Evolutionary conservation across 495 filamentous ascomycete genomes (phyloP).

Genomic region (Hypoxylon fuscum): DNA sequence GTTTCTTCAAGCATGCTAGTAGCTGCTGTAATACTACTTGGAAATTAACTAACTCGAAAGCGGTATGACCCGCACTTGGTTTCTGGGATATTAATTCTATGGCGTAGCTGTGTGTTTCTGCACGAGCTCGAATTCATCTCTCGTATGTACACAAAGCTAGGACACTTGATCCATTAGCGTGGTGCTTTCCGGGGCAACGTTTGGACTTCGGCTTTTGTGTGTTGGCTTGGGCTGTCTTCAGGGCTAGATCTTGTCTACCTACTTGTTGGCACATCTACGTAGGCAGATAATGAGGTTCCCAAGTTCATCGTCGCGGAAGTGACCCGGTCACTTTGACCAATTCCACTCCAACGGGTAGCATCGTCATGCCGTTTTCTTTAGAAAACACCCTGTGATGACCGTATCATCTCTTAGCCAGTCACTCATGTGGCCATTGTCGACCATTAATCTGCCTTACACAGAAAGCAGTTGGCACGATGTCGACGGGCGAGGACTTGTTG

Average conservation of each 20-base stretch:
- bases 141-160: neutral
- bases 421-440: neutral
- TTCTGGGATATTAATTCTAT: conserved; percentile 6
- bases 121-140: neutral
- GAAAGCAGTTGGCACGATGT: conserved; percentile 30
- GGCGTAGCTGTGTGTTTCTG: neutral
- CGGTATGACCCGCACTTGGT: conserved; percentile 8
- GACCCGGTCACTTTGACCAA: neutral
- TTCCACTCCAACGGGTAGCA: neutral
- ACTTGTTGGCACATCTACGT: neutral
- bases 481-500: conserved; percentile 21
- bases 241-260: neutral
- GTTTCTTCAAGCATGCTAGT: neutral
- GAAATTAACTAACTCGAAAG: neutral
- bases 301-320: neutral
- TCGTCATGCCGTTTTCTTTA: neutral
- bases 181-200: conserved; percentile 6
- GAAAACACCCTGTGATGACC: conserved; percentile 15
- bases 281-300: neutral
- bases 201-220: conserved; percentile 2
- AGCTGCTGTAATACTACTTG: neutral
- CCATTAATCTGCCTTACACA: neutral
- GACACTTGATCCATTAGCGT: neutral
- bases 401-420: conserved; percentile 9
- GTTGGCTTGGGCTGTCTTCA: neutral